These are phyloP conservation scores for Cyberlindnera lachancei DNA, from an alignment of 805 yeast genomes.

Conservation along the genomic window DNA sequence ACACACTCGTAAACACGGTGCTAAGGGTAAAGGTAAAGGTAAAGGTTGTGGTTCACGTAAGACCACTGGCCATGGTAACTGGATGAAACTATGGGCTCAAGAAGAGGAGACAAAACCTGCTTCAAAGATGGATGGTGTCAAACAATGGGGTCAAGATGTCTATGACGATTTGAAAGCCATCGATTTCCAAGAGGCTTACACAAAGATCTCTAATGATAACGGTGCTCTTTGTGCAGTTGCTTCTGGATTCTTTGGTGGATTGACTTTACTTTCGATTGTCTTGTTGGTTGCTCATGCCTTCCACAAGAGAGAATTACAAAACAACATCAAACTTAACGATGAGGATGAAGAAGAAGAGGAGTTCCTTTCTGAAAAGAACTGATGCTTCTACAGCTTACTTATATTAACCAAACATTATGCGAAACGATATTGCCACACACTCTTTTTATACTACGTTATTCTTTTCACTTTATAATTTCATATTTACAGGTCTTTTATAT, in stretches of 20 bases:
- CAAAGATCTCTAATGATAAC: conserved; percentile 4
- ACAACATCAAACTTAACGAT: conserved; percentile 3
- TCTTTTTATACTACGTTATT: not conserved
- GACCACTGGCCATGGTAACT: too few species aligned
- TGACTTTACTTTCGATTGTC: too few species aligned
- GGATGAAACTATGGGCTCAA: too few species aligned
- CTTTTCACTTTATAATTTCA: not conserved
- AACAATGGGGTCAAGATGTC: conserved; percentile 8
- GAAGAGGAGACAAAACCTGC: too few species aligned
- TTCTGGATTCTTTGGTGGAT: conserved; percentile 7
- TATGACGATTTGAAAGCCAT: conserved; percentile 10
- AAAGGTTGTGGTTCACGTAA: too few species aligned
- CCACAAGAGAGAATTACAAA: too few species aligned
- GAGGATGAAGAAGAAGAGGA: conserved; percentile 3
- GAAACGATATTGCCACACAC: not conserved
- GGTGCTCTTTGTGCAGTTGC: conserved; percentile 9
- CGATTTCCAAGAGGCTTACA: conserved; percentile 10
- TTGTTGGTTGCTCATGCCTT: too few species aligned
- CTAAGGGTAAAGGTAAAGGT: too few species aligned
- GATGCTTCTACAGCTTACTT: not conserved
- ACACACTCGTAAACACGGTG: too few species aligned
- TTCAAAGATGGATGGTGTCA: too few species aligned
- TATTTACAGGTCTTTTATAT: not conserved
- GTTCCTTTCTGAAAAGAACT: conserved; percentile 7
- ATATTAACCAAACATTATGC: not conserved